These are phyloP conservation scores for Saccharomycopsis schoenii DNA, from an alignment of 805 yeast species.

Conservation along the genomic window DNA sequence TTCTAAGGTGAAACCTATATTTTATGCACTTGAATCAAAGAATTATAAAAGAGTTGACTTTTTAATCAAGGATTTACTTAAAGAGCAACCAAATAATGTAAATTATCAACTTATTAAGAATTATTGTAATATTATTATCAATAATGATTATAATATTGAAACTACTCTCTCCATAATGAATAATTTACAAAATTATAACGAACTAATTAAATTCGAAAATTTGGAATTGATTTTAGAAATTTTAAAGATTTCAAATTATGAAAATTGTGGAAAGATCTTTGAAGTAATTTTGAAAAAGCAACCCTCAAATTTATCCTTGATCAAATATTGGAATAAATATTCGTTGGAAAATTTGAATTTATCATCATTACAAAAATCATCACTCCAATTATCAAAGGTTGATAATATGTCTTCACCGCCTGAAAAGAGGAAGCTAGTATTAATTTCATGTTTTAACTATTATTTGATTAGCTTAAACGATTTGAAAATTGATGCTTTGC, in stretches of 20 bases:
- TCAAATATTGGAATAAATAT: constrained; percentile 11
- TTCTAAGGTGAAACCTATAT: constrained; percentile 6
- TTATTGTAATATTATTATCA: constrained; percentile 23
- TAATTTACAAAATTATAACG: constrained; percentile 7
- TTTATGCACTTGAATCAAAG: constrained; percentile 29
- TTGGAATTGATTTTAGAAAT: constrained; percentile 26
- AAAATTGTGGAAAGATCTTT: constrained; percentile 27
- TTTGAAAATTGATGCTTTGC: constrained; percentile 31
- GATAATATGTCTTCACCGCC: not conserved
- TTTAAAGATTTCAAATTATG: constrained; percentile 21
- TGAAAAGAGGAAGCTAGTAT: not conserved
- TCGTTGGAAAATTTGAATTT: constrained; percentile 7
- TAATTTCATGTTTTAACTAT: constrained; percentile 39
- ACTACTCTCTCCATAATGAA: not conserved
- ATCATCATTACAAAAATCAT: constrained; percentile 14
- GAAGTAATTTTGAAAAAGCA: constrained; percentile 30
- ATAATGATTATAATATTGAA: constrained; percentile 5
- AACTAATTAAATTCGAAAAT: constrained; percentile 6
- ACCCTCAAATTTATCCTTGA: constrained; percentile 22
- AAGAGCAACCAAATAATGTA: constrained; percentile 28
- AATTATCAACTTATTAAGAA: constrained; percentile 29
- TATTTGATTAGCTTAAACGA: constrained; percentile 29
- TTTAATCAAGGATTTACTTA: constrained; percentile 25
- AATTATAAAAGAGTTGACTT: constrained; percentile 27
- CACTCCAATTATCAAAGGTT: constrained; percentile 15